A percentile compares a stretch with the other conserved stretches of the same genome.
phyloP scores from a whole-genome alignment of 768 basidiomycete species.

The Boletus rex-veris region DNA sequence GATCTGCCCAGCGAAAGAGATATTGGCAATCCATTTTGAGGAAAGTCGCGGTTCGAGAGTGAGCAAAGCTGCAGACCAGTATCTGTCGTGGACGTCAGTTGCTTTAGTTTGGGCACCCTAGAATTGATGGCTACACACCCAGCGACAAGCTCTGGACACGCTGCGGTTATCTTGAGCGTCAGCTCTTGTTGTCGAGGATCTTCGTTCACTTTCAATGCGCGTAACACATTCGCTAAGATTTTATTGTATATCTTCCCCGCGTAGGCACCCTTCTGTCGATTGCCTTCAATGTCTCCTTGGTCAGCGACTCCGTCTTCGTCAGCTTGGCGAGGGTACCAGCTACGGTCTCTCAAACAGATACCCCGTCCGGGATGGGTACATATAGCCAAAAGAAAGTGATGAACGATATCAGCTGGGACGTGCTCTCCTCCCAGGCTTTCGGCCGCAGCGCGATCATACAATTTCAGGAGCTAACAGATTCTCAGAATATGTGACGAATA shows the following conservation, averaged over 20 bases:
- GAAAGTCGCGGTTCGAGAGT: conserved; percentile 85
- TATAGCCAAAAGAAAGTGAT: conserved; percentile 84
- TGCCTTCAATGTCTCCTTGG: conserved; percentile 36
- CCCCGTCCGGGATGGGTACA: conserved; percentile 80
- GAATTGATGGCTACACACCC: conserved; percentile 45
- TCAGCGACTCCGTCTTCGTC: conserved; percentile 38
- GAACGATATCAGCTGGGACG: conserved; percentile 72
- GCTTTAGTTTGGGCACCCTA: not conserved
- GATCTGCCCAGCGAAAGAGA: conserved; percentile 76
- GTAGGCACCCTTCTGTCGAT: conserved; percentile 29
- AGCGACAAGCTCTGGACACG: conserved; percentile 83
- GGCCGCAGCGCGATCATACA: conserved; percentile 60
- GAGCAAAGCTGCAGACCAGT: conserved; percentile 64
- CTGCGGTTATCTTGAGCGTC: conserved; percentile 70
- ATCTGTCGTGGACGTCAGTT: conserved; percentile 42
- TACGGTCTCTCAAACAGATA: conserved; percentile 82
- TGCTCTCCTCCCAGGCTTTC: conserved; percentile 50
- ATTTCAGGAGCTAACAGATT: conserved; percentile 54
- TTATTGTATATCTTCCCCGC: conserved; percentile 71
- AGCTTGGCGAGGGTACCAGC: conserved; percentile 82
- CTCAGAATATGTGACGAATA: not conserved
- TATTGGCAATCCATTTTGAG: conserved; percentile 88
- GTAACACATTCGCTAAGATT: conserved; percentile 73
- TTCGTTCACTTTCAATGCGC: conserved; percentile 81
- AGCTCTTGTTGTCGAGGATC: conserved; percentile 83